Conservation (phyloP, 2,329 filamentous ascomycete species). For the Ophiosphaerella narmari region DNA sequence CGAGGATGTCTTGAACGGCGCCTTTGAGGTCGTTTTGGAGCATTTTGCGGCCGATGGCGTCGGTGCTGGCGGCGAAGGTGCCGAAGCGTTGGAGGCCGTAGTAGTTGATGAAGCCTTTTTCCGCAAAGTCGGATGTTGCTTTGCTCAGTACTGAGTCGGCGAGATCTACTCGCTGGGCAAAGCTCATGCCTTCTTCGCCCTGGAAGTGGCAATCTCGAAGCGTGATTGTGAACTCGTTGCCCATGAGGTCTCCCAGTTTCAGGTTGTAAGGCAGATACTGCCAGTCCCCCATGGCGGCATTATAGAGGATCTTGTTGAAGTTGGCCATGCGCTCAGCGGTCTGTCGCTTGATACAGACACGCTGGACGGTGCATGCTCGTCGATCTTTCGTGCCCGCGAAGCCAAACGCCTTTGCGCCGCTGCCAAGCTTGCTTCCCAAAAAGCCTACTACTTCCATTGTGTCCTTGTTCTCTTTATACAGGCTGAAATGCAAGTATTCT, state of each 20-base stretch:
- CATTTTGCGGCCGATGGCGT: constrained; percentile 82
- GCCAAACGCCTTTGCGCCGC: constrained; percentile 69
- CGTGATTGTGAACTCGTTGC: constrained; percentile 93
- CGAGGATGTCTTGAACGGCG: constrained; percentile 76
- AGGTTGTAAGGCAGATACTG: constrained; percentile 73
- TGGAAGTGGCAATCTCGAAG: constrained; percentile 80
- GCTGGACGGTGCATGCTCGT: constrained; percentile 82
- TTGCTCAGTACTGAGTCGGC: constrained; percentile 57
- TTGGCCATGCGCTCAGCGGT: constrained; percentile 66
- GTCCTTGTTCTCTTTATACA: constrained; percentile 97
- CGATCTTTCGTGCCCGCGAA: constrained; percentile 93
- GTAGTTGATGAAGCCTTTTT: constrained; percentile 92
- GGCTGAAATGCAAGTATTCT: constrained; percentile 84
- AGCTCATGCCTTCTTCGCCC: constrained; percentile 42
- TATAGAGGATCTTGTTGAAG: constrained; percentile 65
- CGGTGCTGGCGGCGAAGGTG: constrained; percentile 82
- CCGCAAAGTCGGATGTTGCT: constrained; percentile 69
- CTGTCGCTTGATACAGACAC: constrained; percentile 70
- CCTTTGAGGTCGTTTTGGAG: constrained; percentile 79
- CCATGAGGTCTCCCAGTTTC: constrained; percentile 79
- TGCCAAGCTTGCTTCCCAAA: constrained; percentile 73
- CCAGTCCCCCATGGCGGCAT: constrained; percentile 76
- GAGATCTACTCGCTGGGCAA: constrained; percentile 51
- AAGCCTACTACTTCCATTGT: constrained; percentile 89
- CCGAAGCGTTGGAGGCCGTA: constrained; percentile 98